These are phyloP conservation scores for Eremothecium sinecaudum DNA, from an alignment of 1,139 yeast genomes.

Conservation along the genomic window DNA sequence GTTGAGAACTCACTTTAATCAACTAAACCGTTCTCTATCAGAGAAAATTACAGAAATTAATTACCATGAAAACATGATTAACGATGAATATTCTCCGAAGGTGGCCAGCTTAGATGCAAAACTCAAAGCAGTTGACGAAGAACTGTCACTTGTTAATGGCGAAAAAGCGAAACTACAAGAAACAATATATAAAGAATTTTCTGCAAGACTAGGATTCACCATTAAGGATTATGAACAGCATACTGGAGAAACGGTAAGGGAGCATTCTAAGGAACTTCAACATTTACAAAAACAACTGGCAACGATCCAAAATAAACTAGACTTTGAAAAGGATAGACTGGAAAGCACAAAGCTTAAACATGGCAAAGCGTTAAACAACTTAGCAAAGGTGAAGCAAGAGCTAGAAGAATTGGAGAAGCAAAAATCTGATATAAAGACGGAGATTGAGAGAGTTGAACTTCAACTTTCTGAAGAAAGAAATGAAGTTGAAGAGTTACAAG, in stretches of 20 bases:
- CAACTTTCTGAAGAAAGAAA: slow-evolving; percentile 22
- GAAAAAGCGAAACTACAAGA: slow-evolving; percentile 37
- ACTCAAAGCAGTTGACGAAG: slow-evolving; percentile 15
- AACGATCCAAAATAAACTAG: slow-evolving; percentile 50
- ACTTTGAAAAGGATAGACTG: slow-evolving; percentile 53
- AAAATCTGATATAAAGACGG: slow-evolving; percentile 12
- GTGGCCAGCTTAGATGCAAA: slow-evolving; percentile 20
- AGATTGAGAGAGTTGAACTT: slow-evolving; percentile 14
- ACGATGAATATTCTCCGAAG: slow-evolving; percentile 32
- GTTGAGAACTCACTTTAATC: slow-evolving; percentile 43
- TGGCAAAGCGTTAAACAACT: slow-evolving; percentile 19
- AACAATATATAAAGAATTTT: slow-evolving; percentile 45
- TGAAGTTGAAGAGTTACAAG: slow-evolving; percentile 19
- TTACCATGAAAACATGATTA: slow-evolving; percentile 36
- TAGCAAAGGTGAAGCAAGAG: slow-evolving; percentile 23
- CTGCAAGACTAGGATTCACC: slow-evolving; percentile 44
- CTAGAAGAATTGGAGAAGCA: slow-evolving; percentile 23
- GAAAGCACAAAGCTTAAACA: slow-evolving; percentile 43
- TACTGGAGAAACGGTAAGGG: slow-evolving; percentile 54
- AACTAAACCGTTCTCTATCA: slow-evolving; percentile 42
- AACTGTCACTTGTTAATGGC: slow-evolving; percentile 23
- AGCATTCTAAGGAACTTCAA: slow-evolving; percentile 54
- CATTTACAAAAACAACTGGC: slow-evolving; percentile 53
- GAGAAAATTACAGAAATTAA: slow-evolving; percentile 50
- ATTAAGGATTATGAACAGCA: slow-evolving; percentile 59